These are phyloP conservation scores for Sanguinoderma infundibulare DNA, from an alignment of 1,284 basidiomycete genomes.

Conservation along the genomic window DNA sequence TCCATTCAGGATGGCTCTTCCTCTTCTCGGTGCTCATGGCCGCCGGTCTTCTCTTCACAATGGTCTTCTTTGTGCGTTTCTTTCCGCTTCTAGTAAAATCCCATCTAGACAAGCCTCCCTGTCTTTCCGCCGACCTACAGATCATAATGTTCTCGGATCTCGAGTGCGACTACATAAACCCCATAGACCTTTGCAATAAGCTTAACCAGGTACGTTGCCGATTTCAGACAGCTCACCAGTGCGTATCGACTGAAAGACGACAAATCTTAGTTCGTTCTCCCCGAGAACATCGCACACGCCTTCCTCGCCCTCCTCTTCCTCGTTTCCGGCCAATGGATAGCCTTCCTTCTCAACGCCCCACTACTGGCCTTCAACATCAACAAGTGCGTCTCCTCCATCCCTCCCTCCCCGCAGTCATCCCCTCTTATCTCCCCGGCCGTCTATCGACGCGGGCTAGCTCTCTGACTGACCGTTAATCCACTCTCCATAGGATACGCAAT, in stretches of 20 bases:
- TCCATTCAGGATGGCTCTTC: constrained; percentile 84
- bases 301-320: constrained; percentile 89
- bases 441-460: too few species aligned
- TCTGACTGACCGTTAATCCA: not conserved
- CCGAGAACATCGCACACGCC: constrained; percentile 95
- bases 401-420: not conserved
- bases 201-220: constrained; percentile 84
- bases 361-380: constrained; percentile 92
- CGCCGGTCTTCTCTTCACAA: constrained; percentile 92
- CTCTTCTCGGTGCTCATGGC: constrained; percentile 93
- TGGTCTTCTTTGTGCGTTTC: constrained; percentile 94
- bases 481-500: constrained; percentile 79
- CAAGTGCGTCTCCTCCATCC: constrained; percentile 66
- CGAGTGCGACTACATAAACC: constrained; percentile 99
- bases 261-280: constrained; percentile 85
- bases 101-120: not conserved
- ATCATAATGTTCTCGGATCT: constrained; percentile 99
- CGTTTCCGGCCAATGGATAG: constrained; percentile 95
- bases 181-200: constrained; percentile 99
- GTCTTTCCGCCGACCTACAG: constrained; percentile 48
- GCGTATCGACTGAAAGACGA: not conserved
- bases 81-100: not conserved
- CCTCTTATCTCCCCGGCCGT: too few species aligned
- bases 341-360: constrained; percentile 91
- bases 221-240: not conserved